Evolutionary conservation across 2,329 filamentous ascomycete genomes (phyloP).

Genomic region (Fusarium verrucosum): DNA sequence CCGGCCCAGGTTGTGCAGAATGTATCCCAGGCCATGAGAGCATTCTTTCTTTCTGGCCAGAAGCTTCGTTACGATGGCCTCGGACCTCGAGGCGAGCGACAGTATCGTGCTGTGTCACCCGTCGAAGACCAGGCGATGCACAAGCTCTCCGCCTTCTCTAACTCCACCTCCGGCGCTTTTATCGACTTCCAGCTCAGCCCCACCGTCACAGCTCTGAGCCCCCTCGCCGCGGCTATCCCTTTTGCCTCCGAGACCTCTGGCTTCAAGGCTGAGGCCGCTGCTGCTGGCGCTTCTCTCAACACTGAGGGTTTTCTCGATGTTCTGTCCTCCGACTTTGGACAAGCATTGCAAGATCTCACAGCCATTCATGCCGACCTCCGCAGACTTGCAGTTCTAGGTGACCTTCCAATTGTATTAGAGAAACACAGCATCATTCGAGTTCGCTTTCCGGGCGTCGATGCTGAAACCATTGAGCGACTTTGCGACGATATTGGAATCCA

Average conservation of each 20-base stretch:
- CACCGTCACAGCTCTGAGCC: conserved; percentile 86
- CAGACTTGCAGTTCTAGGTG: conserved; percentile 78
- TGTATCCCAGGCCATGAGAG: conserved; percentile 91
- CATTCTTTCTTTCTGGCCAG: conserved; percentile 90
- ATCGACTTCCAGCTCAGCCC: conserved; percentile 91
- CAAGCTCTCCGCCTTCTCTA: conserved; percentile 69
- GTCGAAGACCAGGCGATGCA: conserved; percentile 77
- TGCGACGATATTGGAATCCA: conserved; percentile 89
- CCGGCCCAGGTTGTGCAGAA: conserved; percentile 94
- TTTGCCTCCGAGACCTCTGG: conserved; percentile 55
- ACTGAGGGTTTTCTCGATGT: conserved; percentile 85
- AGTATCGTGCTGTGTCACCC: conserved; percentile 79
- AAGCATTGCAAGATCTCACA: conserved; percentile 84
- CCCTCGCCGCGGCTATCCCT: conserved; percentile 68
- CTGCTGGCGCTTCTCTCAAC: conserved; percentile 72
- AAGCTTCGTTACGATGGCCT: conserved; percentile 87
- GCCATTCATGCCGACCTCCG: conserved; percentile 83
- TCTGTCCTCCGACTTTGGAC: conserved; percentile 87
- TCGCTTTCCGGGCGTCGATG: conserved; percentile 91
- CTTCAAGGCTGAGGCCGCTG: conserved; percentile 52
- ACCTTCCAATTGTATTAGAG: conserved; percentile 82
- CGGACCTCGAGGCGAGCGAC: conserved; percentile 76
- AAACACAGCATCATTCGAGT: conserved; percentile 75
- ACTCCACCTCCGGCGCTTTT: conserved; percentile 74
- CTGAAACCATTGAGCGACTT: conserved; percentile 79